Evolutionary conservation across 306 rosid species (phyloP), one percentile per base, ranked within the genome.

Genomic region (Cucurbita argyrosperma): DNA sequence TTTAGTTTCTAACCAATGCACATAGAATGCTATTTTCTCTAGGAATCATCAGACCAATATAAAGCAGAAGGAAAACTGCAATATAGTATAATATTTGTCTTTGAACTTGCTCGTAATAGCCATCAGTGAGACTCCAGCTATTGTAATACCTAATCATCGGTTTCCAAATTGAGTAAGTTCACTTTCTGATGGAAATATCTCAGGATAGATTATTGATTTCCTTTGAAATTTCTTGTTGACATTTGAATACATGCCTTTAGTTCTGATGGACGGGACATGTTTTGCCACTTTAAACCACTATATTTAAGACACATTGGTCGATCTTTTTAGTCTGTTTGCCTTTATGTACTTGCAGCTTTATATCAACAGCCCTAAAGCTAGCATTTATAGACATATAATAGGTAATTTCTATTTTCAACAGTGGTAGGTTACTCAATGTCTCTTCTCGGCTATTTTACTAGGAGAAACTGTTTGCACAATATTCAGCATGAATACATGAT

Each of bases 51-150:
- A 50, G 59, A 30, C 74, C 74, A 70, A 49, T 70, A 59, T 59
- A 70, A 70, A 70, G 59, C 74, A 49, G 59, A 70, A 50, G 74
- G 59, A 70, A 70, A 68, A 49, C 14, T 70, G 74, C 74, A 70
- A 50, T 30, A 42, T 26, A 70, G 74, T 50, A 45, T 70, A 37
- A 45, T 70, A 49, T 30, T 70, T 70, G 74, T 50, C 46, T 14
- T 15, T 70, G 43, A 70, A 50, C 58, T 67, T 67, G 37, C 72
- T 70, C 35, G 14, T 50, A 9, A 50, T 50, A n/a, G 46, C 23
- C 59, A 50, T 70, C 42, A 70, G 14, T 69, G 55, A 50, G 74
- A 70, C 21, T 49, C 15, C 46, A 50, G 45, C 46, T 49, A 14
- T 50, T 50, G 8, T 26, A 70, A 26, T 70, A 26, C 46, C 59